Conservation (phyloP, 345 rosid species). For the Boechera stricta region DNA sequence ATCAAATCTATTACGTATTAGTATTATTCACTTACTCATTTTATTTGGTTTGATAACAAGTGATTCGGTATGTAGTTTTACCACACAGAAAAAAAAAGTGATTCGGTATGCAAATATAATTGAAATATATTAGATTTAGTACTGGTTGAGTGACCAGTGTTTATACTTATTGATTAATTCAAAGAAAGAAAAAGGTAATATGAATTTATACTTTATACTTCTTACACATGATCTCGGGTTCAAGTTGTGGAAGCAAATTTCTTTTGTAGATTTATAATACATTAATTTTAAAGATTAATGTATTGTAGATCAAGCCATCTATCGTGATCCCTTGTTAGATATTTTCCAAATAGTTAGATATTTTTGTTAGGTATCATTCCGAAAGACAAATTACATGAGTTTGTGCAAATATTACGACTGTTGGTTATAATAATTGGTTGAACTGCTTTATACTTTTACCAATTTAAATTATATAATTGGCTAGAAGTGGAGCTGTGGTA, state of each 20-base stretch:
- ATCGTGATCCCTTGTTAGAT: neutral
- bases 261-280: neutral
- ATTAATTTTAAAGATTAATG: neutral
- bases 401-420: conserved; percentile 3
- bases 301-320: neutral
- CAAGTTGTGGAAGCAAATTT: neutral
- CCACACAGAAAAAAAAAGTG: too few relatives aligned
- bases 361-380: neutral
- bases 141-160: neutral
- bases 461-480: conserved; percentile 12
- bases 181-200: too few relatives aligned
- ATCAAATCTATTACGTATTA: neutral
- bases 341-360: neutral
- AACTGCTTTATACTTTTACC: conserved; percentile 25
- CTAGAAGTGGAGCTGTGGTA: conserved; percentile 44
- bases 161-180: neutral
- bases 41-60: neutral
- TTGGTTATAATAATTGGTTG: conserved; percentile 31
- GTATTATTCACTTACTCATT: neutral
- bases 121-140: neutral
- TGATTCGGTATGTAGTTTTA: too few relatives aligned
- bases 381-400: neutral
- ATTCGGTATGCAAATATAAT: neutral
- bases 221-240: neutral
- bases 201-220: too few relatives aligned